Evolutionary conservation across 2,329 filamentous ascomycete species (phyloP), one percentile per base, ranked within the genome.

Genomic region (Trichoderma pleuroti): DNA sequence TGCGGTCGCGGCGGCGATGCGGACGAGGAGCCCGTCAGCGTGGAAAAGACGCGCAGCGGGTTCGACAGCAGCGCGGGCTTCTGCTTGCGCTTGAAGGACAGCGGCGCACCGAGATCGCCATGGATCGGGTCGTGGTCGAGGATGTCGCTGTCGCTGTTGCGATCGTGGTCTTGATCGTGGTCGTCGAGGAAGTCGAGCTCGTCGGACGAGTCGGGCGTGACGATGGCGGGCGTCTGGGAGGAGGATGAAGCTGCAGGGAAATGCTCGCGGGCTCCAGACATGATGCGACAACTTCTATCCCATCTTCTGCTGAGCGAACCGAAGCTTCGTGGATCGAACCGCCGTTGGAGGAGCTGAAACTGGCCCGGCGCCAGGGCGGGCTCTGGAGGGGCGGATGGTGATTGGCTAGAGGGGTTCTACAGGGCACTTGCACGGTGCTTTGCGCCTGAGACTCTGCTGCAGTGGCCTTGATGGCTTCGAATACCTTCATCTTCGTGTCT

Each of bases 41-140:
- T 81, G n/a, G 84, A 84, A 70, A 88, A 75, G 72, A 88, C 78
- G 32, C 86, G 83, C 36, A 80, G 80, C 6, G 86, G 82, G 34
- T 81, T 81, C 1, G 86, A 84, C 70, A 84, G 81, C 67, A 82
- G 77, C 32, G 81, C 81, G 56, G 83, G 81, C 72, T 85, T 91
- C 74, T 88, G 86, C 73, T 88, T 91, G 77, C 91, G 89, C 83
- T 93, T 93, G 82, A 93, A 93, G 39, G 91, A 91, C 67, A 92
- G 81, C 32, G 85, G 83, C 61, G 87, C 83, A 68, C 82, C 80
- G 39, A 87, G 77, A 56, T 84, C 81, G 64, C 83, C 80, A 68
- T 83, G 82, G 71, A 90, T 80, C 24, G 89, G 87, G 77, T 91
- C 88, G 61, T 88, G 84, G 56, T 81, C 82, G 67, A 91, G 82